Percentiles rank a stretch among this genome's conserved stretches.
phyloP scores from a whole-genome alignment of 345 rosid genomes.

The Linum lewisii region DNA sequence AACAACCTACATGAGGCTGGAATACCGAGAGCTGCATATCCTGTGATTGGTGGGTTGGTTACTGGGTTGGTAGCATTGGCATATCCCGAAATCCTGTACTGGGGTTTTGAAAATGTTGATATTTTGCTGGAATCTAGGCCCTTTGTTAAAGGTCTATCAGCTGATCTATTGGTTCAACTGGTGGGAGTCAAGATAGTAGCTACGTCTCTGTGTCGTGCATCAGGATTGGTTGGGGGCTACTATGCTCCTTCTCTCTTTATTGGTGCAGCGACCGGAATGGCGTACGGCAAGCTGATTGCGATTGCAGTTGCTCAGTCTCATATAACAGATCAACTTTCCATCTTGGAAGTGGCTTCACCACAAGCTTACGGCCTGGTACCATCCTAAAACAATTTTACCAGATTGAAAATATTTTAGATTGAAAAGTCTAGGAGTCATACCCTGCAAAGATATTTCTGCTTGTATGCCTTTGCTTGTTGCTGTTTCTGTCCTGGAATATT shows the following conservation, averaged over 20 bases:
- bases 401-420: too few species aligned
- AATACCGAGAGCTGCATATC: slow-evolving; percentile 65
- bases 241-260: slow-evolving; percentile 95
- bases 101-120: slow-evolving; percentile 96
- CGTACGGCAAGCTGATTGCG: slow-evolving; percentile 76
- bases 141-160: slow-evolving; percentile 62
- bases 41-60: slow-evolving; percentile 59
- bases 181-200: slow-evolving; percentile 74
- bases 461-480: too few species aligned
- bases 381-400: slow-evolving; percentile 11
- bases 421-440: too few species aligned
- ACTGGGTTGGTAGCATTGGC: slow-evolving; percentile 64
- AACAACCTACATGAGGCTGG: slow-evolving; percentile 52
- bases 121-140: slow-evolving; percentile 81
- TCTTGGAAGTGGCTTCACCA: slow-evolving; percentile 86
- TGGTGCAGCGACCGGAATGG: slow-evolving; percentile 95
- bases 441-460: too few species aligned
- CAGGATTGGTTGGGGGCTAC: slow-evolving; percentile 87
- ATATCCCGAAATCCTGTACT: slow-evolving; percentile 84
- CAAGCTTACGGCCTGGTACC: slow-evolving; percentile 96
- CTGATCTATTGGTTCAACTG: slow-evolving; percentile 68
- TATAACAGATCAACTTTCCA: slow-evolving; percentile 42
- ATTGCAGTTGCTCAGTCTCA: slow-evolving; percentile 45
- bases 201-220: slow-evolving; percentile 85
- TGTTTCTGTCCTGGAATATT: too few species aligned